These are phyloP conservation scores for Ascochyta fabae DNA, from an alignment of 2,329 filamentous ascomycete species.

Conservation along the genomic window DNA sequence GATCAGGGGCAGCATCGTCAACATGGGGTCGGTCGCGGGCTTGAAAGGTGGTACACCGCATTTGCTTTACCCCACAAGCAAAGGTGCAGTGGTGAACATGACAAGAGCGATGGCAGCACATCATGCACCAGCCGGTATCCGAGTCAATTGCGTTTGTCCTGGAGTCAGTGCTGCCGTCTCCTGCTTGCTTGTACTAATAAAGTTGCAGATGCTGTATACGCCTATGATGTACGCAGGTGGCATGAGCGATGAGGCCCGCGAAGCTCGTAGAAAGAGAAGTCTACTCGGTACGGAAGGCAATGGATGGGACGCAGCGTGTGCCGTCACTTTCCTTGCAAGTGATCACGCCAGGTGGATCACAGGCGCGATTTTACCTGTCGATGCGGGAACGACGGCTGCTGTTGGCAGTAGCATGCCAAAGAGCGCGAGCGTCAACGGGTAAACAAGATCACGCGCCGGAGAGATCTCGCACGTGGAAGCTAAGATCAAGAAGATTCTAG, in stretches of 20 bases:
- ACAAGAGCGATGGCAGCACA: slow-evolving; percentile 63
- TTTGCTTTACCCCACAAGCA: slow-evolving; percentile 61
- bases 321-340: slow-evolving; percentile 60
- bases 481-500: neutral
- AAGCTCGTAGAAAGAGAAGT: slow-evolving; percentile 57
- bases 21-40: slow-evolving; percentile 68
- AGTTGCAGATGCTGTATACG: slow-evolving; percentile 57
- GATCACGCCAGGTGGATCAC: slow-evolving; percentile 62
- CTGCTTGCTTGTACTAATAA: neutral
- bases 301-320: slow-evolving; percentile 61
- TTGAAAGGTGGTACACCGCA: slow-evolving; percentile 61
- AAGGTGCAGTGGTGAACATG: slow-evolving; percentile 63
- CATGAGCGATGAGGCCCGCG: slow-evolving; percentile 59
- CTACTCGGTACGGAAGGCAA: slow-evolving; percentile 61
- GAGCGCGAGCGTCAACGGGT: slow-evolving; percentile 36
- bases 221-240: slow-evolving; percentile 61
- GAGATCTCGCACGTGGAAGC: neutral
- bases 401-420: slow-evolving; percentile 31
- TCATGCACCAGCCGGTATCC: slow-evolving; percentile 58
- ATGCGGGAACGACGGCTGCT: slow-evolving; percentile 41
- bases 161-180: slow-evolving; percentile 36
- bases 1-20: slow-evolving; percentile 62
- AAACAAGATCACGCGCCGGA: neutral
- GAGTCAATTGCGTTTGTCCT: slow-evolving; percentile 64
- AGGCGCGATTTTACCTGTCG: slow-evolving; percentile 37